These are phyloP conservation scores for Macrophomina tecta DNA, from an alignment of 2,329 filamentous ascomycete species.

Conservation along the genomic window DNA sequence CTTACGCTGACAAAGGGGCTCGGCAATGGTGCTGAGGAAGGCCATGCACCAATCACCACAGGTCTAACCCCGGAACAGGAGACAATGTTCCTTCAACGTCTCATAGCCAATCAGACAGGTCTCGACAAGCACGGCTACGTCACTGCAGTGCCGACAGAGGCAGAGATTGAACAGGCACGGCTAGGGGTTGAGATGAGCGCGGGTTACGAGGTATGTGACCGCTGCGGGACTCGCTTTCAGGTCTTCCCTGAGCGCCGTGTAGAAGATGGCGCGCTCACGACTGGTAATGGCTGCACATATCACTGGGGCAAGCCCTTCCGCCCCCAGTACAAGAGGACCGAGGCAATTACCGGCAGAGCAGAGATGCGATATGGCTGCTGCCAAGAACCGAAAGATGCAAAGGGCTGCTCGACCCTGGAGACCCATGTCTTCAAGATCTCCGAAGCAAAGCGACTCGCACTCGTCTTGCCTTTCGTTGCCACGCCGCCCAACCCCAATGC, in stretches of 20 bases:
- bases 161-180: constrained; percentile 70
- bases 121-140: constrained; percentile 80
- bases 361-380: constrained; percentile 74
- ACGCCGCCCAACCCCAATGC: constrained; percentile 70
- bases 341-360: constrained; percentile 44
- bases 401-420: constrained; percentile 74
- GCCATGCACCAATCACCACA: constrained; percentile 66
- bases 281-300: constrained; percentile 78
- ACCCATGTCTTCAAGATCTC: constrained; percentile 89
- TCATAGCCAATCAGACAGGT: constrained; percentile 68
- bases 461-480: constrained; percentile 77
- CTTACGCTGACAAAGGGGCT: constrained; percentile 34
- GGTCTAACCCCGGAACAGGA: constrained; percentile 74
- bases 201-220: constrained; percentile 87
- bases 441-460: constrained; percentile 76
- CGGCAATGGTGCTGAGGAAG: constrained; percentile 34
- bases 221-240: constrained; percentile 85
- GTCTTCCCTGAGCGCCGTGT: constrained; percentile 82
- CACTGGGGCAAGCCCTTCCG: constrained; percentile 77
- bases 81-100: constrained; percentile 64
- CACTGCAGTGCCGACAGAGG: constrained; percentile 66
- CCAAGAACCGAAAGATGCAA: constrained; percentile 73
- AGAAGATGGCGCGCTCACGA: constrained; percentile 75
- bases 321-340: constrained; percentile 59
- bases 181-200: constrained; percentile 69